phyloP scores from a whole-genome alignment of 2,329 filamentous ascomycete species.

The Septoria petroselini region DNA sequence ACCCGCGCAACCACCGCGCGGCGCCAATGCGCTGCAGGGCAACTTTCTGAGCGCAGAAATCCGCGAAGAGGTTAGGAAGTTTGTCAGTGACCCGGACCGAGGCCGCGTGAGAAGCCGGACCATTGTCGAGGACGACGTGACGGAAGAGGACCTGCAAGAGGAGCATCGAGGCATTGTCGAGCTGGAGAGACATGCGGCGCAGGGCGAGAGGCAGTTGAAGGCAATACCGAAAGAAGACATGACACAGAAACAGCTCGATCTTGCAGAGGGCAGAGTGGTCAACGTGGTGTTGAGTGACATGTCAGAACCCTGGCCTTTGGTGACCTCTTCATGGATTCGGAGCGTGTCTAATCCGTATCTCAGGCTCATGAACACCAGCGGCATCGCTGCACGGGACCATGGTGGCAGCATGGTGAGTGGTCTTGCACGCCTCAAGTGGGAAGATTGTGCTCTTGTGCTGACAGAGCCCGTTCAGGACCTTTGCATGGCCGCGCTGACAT shows the following conservation, averaged over 20 bases:
- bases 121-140: slow-evolving; percentile 32
- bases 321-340: slow-evolving; percentile 72
- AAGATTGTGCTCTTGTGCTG: not conserved
- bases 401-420: slow-evolving; percentile 85
- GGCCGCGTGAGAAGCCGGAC: slow-evolving; percentile 46
- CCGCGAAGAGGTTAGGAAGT: slow-evolving; percentile 72
- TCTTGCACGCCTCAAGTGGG: no score
- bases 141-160: slow-evolving; percentile 43
- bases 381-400: slow-evolving; percentile 81
- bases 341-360: slow-evolving; percentile 91
- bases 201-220: slow-evolving; percentile 13
- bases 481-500: slow-evolving; percentile 78
- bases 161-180: slow-evolving; percentile 62
- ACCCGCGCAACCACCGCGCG: slow-evolving; percentile 82
- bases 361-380: slow-evolving; percentile 99
- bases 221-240: slow-evolving; percentile 17
- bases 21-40: slow-evolving; percentile 92
- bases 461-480: slow-evolving; percentile 63
- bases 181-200: slow-evolving; percentile 52
- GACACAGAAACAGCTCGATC: slow-evolving; percentile 29
- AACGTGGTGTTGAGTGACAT: slow-evolving; percentile 98
- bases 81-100: slow-evolving; percentile 63
- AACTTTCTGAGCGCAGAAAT: slow-evolving; percentile 78
- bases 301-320: slow-evolving; percentile 93
- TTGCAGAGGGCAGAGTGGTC: slow-evolving; percentile 58